Evolutionary conservation across 768 basidiomycete genomes (phyloP), one percentile per base, ranked within the genome.

Genomic region (Tulasnella sp.): DNA sequence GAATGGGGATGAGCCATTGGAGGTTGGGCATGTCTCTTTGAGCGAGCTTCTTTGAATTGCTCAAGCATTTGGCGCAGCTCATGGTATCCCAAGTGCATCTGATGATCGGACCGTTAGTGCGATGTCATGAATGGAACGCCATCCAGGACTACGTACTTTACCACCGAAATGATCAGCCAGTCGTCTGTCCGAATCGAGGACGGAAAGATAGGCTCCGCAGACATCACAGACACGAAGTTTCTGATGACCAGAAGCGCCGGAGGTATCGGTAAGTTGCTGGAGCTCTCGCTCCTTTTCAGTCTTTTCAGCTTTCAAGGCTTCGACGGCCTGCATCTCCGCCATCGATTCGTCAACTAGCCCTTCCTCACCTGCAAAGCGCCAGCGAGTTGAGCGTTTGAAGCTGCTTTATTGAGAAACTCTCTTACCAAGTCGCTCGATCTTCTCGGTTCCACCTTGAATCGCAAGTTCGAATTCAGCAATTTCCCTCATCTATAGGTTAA

Each of bases 51-150:
- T 75, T 89, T 89, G 81, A 98, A 97, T 78, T 93, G 91, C 73
- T 83, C 80, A 69, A 99, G 85, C 88, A 97, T 91, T 81, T 95
- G 92, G 72, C 97, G 92, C 74, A 99, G 85, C 82, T 98, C 95
- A 80, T 98, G 95, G 82, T 99, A 99, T 11, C 97, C 97, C 78
- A 98, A 81, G 84, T 98, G 97, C 93, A 99, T 96, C 97, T 98
- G 80, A 26, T 63, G 22, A 34, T 17, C 22, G 37, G 26, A 44
- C 63, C 9, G 73, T 47, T 19, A 36, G 64, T n/a, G 22, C 40
- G 40, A 29, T 63, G 26, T 41, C 29, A 14, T n/a, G n/a, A 37
- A 63, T 26, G n/a, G 35, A 44, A n/a, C 8, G 19, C 41, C 17
- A 65, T 69, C 74, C 34, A 62, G 71, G 39, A 65, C 37, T 22